A percentile compares a stretch with the other conserved stretches of the same genome.
phyloP scores from a whole-genome alignment of 108 stramenopile species.

The Fragilaria crotonensis region DNA sequence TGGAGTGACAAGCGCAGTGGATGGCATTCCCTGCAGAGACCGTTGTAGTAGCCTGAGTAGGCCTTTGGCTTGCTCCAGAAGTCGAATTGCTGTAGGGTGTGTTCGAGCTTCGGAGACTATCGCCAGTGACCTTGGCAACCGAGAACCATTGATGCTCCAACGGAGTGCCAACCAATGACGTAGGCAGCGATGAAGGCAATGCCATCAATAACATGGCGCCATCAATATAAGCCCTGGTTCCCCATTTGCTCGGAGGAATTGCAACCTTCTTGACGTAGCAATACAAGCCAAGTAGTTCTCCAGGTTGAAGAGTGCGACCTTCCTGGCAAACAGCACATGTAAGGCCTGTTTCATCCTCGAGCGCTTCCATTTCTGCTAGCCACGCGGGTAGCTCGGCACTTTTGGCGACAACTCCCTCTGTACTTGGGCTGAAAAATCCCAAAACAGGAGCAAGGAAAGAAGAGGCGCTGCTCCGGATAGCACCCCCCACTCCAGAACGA shows the following conservation, averaged over 20 bases:
- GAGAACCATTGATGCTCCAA: slow-evolving; percentile 33
- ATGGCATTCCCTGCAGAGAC: slow-evolving; percentile 80
- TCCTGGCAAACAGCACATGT: slow-evolving; percentile 83
- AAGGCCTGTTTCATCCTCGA: slow-evolving; percentile 75
- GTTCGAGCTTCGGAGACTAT: slow-evolving; percentile 32
- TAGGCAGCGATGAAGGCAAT: slow-evolving; percentile 43
- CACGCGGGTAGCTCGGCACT: slow-evolving; percentile 45
- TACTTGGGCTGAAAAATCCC: slow-evolving; percentile 19
- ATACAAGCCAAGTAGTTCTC: slow-evolving; percentile 75
- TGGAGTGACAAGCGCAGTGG: slow-evolving; percentile 65
- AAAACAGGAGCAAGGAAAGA: slow-evolving; percentile 43
- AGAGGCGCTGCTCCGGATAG: slow-evolving; percentile 31
- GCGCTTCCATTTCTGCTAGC: slow-evolving; percentile 79
- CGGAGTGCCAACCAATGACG: slow-evolving; percentile 19
- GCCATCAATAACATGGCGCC: slow-evolving; percentile 53
- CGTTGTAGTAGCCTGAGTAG: slow-evolving; percentile 49
- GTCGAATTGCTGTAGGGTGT: slow-evolving; percentile 22
- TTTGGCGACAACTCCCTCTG: not conserved
- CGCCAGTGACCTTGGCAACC: slow-evolving; percentile 34
- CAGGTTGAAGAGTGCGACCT: slow-evolving; percentile 67
- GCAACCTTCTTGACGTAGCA: slow-evolving; percentile 75
- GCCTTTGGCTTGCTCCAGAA: slow-evolving; percentile 21
- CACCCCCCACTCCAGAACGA: slow-evolving; percentile 6
- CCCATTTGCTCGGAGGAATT: slow-evolving; percentile 43
- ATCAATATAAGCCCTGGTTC: slow-evolving; percentile 42